Conservation (phyloP, 495 filamentous ascomycete genomes). For the Thermothielavioides terrestris region DNA sequence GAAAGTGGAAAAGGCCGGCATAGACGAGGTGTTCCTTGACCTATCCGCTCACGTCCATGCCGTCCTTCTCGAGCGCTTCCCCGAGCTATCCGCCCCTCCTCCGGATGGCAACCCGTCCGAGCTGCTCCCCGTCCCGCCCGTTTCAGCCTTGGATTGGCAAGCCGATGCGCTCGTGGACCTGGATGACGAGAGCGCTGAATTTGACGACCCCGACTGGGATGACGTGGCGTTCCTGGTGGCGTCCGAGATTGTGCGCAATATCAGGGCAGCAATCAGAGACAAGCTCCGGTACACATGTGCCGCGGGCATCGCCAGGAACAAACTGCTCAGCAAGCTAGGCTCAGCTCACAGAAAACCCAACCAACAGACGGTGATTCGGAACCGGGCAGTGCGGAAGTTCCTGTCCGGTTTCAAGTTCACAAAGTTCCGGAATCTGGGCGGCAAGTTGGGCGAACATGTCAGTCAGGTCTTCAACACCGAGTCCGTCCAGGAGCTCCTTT, state of each 20-base stretch:
- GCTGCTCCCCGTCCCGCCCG: constrained; percentile 62
- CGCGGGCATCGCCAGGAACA: constrained; percentile 80
- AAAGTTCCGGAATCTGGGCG: constrained; percentile 89
- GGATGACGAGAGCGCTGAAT: constrained; percentile 60
- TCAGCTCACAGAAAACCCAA: constrained; percentile 88
- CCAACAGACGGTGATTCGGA: constrained; percentile 81
- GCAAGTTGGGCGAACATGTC: constrained; percentile 89
- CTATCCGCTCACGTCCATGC: constrained; percentile 72
- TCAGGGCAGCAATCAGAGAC: constrained; percentile 52
- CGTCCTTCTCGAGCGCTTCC: constrained; percentile 67
- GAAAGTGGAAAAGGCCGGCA: constrained; percentile 80
- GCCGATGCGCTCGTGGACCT: constrained; percentile 71
- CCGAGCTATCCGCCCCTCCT: constrained; percentile 55
- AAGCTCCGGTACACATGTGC: constrained; percentile 74
- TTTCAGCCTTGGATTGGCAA: constrained; percentile 71
- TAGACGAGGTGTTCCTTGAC: constrained; percentile 89
- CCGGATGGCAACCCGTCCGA: constrained; percentile 66
- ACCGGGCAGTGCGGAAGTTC: constrained; percentile 73
- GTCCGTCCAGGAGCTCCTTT: constrained; percentile 64
- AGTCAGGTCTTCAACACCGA: constrained; percentile 71
- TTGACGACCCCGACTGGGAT: constrained; percentile 90
- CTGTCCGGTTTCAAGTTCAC: constrained; percentile 84
- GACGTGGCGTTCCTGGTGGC: constrained; percentile 81
- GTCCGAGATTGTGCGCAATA: constrained; percentile 74
- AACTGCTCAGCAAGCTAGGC: constrained; percentile 91